Percentiles rank a stretch among this genome's conserved stretches.
phyloP scores from a whole-genome alignment of 441 rosid genomes.

The Pelargonium australe region DNA sequence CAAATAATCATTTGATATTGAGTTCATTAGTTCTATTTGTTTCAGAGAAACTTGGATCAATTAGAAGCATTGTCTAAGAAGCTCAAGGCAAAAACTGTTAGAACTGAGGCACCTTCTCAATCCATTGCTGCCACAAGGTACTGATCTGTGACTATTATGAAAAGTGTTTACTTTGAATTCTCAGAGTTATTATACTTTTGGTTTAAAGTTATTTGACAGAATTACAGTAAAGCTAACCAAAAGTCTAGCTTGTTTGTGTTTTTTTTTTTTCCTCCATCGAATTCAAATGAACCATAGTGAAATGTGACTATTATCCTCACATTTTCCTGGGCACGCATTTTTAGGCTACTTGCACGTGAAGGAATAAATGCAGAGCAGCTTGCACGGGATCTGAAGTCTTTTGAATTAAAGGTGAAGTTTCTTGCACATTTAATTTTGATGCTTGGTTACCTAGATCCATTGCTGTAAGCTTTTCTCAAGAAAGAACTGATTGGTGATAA shows the following conservation, averaged over 20 bases:
- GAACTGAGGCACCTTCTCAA: slow-evolving; percentile 85
- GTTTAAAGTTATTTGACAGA: not conserved
- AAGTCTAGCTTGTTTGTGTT: slow-evolving; percentile 7
- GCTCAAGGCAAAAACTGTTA: slow-evolving; percentile 80
- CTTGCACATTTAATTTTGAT: slow-evolving; percentile 9
- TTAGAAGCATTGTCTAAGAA: slow-evolving; percentile 87
- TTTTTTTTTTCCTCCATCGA: not conserved
- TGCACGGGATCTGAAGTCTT: slow-evolving; percentile 86
- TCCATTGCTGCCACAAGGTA: slow-evolving; percentile 95
- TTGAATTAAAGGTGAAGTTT: slow-evolving; percentile 69
- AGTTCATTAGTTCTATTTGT: slow-evolving; percentile 13
- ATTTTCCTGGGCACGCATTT: slow-evolving; percentile 12
- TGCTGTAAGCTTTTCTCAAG: slow-evolving; percentile 16
- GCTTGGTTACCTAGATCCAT: slow-evolving; percentile 1
- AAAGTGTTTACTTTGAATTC: not conserved
- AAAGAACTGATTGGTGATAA: not conserved
- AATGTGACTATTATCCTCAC: not conserved
- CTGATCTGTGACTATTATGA: not conserved
- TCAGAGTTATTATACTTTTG: not conserved
- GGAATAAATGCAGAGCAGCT: slow-evolving; percentile 96
- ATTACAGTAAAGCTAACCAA: not conserved
- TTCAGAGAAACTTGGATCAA: slow-evolving; percentile 88
- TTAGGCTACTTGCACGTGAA: slow-evolving; percentile 90
- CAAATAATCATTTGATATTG: slow-evolving; percentile 12
- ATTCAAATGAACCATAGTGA: not conserved